Conservation (phyloP, 116 monocot species). For the Phalaenopsis hybrid region DNA sequence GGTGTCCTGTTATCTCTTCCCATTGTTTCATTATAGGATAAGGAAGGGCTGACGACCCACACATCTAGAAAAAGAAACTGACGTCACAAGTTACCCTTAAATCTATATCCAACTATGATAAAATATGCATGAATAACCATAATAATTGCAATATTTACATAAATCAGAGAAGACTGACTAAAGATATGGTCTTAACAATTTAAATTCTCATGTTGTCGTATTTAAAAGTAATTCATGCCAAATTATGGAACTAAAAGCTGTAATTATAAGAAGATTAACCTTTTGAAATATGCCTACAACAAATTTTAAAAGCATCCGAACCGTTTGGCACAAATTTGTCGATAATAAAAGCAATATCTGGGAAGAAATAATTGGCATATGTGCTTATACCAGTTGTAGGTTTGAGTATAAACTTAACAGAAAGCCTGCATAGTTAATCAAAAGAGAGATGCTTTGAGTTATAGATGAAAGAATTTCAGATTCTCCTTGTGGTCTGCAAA, state of each 20-base stretch:
- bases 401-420: too few relatives aligned
- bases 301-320: neutral
- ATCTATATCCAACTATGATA: neutral
- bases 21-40: slow-evolving; percentile 89
- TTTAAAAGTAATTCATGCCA: neutral
- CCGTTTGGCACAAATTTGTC: neutral
- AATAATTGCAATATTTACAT: neutral
- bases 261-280: neutral
- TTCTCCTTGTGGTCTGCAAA: too few relatives aligned
- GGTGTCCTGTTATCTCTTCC: slow-evolving; percentile 84
- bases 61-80: slow-evolving; percentile 50
- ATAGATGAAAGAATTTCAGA: too few relatives aligned
- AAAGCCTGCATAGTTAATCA: too few relatives aligned
- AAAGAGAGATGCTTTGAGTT: too few relatives aligned
- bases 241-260: neutral
- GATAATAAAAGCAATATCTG: neutral
- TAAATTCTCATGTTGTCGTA: neutral
- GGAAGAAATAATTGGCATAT: neutral
- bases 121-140: neutral
- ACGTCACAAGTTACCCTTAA: neutral
- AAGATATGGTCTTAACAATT: neutral
- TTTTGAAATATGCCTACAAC: neutral
- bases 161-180: neutral
- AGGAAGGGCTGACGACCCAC: slow-evolving; percentile 96
- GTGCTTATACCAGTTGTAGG: neutral